Conservation (phyloP, 371 early-diverging fungal species). For the Lichtheimia corymbifera region DNA sequence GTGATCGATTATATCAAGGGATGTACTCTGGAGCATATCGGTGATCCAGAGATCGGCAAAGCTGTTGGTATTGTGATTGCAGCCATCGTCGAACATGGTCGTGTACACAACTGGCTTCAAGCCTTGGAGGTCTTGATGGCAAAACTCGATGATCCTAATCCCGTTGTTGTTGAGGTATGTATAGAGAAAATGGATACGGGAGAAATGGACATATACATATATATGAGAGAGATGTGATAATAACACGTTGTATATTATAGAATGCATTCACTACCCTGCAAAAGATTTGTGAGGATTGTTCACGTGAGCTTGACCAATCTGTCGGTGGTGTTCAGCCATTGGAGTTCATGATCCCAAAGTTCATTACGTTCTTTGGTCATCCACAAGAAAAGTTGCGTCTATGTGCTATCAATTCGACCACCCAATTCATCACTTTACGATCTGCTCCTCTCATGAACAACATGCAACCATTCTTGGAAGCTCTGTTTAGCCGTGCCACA, state of each 20-base stretch:
- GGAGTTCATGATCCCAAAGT: conserved; percentile 83
- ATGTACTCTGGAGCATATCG: conserved; percentile 70
- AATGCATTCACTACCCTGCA: conserved; percentile 83
- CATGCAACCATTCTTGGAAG: conserved; percentile 74
- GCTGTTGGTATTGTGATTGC: conserved; percentile 72
- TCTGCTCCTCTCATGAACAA: conserved; percentile 72
- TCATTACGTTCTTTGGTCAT: conserved; percentile 78
- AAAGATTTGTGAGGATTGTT: conserved; percentile 93
- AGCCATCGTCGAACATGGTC: conserved; percentile 72
- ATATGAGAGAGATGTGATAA: neutral
- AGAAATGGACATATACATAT: neutral
- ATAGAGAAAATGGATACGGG: neutral
- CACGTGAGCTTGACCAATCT: conserved; percentile 73
- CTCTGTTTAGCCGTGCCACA: conserved; percentile 79
- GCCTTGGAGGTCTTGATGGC: conserved; percentile 75
- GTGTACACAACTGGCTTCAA: conserved; percentile 81
- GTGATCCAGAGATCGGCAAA: conserved; percentile 80
- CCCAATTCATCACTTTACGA: conserved; percentile 78
- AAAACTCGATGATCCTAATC: conserved; percentile 70
- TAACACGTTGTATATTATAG: conserved; percentile 39
- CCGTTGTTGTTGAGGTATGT: conserved; percentile 75
- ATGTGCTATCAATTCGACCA: conserved; percentile 74
- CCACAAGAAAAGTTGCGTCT: conserved; percentile 74
- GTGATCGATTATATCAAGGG: conserved; percentile 78
- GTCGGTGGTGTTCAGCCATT: conserved; percentile 75